Conservation (phyloP, 495 filamentous ascomycete species). For the Chaetomium tenue region DNA sequence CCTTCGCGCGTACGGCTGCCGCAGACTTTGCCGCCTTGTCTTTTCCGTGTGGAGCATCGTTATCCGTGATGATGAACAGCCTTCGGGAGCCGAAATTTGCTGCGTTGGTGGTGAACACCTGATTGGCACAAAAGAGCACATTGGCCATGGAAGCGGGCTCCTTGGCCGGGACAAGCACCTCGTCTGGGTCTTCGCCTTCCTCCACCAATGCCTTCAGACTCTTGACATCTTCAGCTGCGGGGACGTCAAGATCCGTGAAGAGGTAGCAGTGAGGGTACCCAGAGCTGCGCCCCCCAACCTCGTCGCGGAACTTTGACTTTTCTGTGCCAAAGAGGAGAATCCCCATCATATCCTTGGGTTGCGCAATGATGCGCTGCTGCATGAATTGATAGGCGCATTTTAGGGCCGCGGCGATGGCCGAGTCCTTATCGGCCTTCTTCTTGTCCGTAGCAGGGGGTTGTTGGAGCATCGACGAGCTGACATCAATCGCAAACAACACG, state of each 20-base stretch:
- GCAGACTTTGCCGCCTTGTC: conserved; percentile 69
- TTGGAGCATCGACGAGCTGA: conserved; percentile 85
- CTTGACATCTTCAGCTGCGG: conserved; percentile 83
- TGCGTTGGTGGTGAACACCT: conserved; percentile 93
- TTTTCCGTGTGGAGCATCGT: conserved; percentile 78
- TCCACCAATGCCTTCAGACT: conserved; percentile 70
- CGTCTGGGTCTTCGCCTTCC: conserved; percentile 63
- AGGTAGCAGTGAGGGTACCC: conserved; percentile 92
- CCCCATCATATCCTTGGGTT: conserved; percentile 96
- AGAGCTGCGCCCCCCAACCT: conserved; percentile 57
- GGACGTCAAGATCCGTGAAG: conserved; percentile 83
- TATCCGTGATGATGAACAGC: conserved; percentile 92
- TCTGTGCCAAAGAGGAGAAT: conserved; percentile 92
- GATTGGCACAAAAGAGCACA: conserved; percentile 90
- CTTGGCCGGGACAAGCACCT: conserved; percentile 66
- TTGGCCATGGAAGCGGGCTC: conserved; percentile 80
- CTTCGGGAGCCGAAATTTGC: conserved; percentile 90
- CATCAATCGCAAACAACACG: conserved; percentile 90
- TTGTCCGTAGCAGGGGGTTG: conserved; percentile 60
- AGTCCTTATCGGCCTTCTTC: conserved; percentile 71
- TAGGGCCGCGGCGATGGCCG: conserved; percentile 74
- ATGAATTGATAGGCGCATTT: conserved; percentile 94
- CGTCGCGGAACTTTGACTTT: conserved; percentile 76
- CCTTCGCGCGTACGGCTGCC: conserved; percentile 83
- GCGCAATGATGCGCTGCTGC: conserved; percentile 96